Percentiles rank a stretch among this genome's conserved stretches.
Conservation (phyloP, 768 basidiomycete genomes). For the Phanerochaete sordida region DNA sequence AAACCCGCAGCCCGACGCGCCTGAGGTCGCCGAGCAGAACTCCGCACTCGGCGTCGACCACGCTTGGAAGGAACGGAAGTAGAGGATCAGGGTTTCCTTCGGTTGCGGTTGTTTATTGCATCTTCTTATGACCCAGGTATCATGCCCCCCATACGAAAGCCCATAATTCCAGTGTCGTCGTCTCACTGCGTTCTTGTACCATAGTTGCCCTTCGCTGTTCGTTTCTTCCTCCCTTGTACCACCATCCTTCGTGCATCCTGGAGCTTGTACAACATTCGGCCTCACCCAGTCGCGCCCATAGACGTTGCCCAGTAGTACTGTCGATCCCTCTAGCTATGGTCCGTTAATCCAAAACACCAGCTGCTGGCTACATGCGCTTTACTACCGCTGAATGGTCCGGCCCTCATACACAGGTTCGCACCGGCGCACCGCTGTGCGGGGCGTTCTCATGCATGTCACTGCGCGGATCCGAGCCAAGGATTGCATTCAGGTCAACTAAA, state of each 20-base stretch:
- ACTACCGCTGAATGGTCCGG: neutral
- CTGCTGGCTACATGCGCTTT: neutral
- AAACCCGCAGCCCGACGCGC: slow-evolving; percentile 44
- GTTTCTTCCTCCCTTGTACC: neutral
- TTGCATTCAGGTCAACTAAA: neutral
- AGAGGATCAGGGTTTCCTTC: slow-evolving; percentile 13
- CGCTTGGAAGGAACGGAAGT: slow-evolving; percentile 48
- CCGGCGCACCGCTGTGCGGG: neutral
- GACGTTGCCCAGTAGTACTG: neutral
- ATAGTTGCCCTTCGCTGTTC: neutral
- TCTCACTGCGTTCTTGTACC: slow-evolving; percentile 1
- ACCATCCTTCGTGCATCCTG: neutral
- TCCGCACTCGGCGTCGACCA: slow-evolving; percentile 43
- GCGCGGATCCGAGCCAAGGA: neutral
- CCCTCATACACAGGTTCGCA: too few species aligned
- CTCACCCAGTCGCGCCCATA: neutral
- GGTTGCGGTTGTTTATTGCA: slow-evolving; percentile 3
- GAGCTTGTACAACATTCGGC: neutral
- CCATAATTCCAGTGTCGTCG: neutral
- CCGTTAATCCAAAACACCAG: too few species aligned
- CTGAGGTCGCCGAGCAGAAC: slow-evolving; percentile 39
- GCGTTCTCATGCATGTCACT: neutral
- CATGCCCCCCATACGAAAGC: neutral
- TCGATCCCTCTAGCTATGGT: too few species aligned
- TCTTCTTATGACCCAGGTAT: neutral